These are phyloP conservation scores for Penicillium arizonense DNA, from an alignment of 495 filamentous ascomycete genomes.

Conservation along the genomic window DNA sequence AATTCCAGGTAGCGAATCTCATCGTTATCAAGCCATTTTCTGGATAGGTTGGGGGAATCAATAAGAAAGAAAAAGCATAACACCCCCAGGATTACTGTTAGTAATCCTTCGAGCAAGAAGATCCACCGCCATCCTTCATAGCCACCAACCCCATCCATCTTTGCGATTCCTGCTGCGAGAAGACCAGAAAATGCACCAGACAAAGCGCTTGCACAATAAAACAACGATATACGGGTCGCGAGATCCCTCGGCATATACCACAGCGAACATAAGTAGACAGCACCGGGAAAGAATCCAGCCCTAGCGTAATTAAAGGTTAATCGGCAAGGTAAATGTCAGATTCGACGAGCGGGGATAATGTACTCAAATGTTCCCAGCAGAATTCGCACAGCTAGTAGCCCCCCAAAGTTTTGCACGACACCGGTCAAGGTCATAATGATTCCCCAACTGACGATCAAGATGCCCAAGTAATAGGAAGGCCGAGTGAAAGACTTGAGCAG, in stretches of 20 bases:
- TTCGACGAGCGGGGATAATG: neutral
- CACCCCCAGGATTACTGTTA: constrained; percentile 55
- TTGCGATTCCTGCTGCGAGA: constrained; percentile 62
- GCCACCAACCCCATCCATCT: constrained; percentile 62
- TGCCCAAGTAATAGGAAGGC: constrained; percentile 44
- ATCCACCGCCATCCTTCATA: constrained; percentile 73
- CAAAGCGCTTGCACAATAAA: constrained; percentile 58
- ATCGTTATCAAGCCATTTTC: constrained; percentile 19
- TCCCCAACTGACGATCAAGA: constrained; percentile 55
- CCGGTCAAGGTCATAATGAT: constrained; percentile 47
- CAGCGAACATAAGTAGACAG: constrained; percentile 68
- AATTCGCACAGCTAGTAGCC: constrained; percentile 57
- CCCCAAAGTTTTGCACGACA: constrained; percentile 54
- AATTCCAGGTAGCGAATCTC: constrained; percentile 30
- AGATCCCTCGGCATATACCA: constrained; percentile 57
- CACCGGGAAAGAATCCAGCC: constrained; percentile 64
- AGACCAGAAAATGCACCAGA: constrained; percentile 68
- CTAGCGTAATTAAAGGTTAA: neutral
- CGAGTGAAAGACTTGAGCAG: constrained; percentile 44
- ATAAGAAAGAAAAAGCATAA: constrained; percentile 51
- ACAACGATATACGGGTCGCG: constrained; percentile 51
- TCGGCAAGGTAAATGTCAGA: no score
- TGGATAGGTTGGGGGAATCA: constrained; percentile 20
- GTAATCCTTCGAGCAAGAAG: constrained; percentile 62
- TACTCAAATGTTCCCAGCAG: constrained; percentile 64